Percentiles rank a stretch among this genome's conserved stretches.
phyloP scores from a whole-genome alignment of 163 green algal genomes.

The Scenedesmus sp. region DNA sequence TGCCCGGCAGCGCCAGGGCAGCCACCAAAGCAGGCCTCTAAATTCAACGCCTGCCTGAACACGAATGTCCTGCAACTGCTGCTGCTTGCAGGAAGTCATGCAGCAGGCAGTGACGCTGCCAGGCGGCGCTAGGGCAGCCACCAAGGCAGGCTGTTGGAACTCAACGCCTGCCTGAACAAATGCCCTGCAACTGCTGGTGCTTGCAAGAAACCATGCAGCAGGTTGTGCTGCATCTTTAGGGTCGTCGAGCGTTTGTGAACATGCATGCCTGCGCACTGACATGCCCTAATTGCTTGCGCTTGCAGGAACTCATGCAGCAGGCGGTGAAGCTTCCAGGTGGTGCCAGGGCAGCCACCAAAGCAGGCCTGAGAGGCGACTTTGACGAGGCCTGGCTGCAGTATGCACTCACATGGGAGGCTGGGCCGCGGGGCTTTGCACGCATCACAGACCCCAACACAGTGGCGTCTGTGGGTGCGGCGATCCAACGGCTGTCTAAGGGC shows the following conservation, averaged over 20 bases:
- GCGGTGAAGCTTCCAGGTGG: conserved; percentile 45
- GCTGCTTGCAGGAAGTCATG: background rate
- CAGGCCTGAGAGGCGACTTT: conserved; percentile 58
- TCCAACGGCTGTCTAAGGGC: conserved; percentile 59
- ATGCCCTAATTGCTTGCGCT: no score
- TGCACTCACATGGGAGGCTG: conserved; percentile 57
- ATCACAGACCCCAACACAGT: conserved; percentile 60
- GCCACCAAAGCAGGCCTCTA: conserved; percentile 57
- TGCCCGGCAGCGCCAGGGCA: conserved; percentile 53
- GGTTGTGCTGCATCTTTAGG: no score
- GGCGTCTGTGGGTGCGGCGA: conserved; percentile 54
- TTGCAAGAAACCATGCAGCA: background rate
- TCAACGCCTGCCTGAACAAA: no score
- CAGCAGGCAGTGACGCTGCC: conserved; percentile 43
- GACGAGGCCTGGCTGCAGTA: conserved; percentile 57
- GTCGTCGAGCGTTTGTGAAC: no score
- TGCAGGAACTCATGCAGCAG: background rate
- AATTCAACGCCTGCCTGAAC: no score
- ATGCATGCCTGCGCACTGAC: no score
- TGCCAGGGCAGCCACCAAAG: conserved; percentile 65
- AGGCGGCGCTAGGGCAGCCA: conserved; percentile 51
- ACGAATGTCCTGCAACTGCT: no score
- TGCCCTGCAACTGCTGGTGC: background rate
- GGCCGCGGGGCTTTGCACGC: conserved; percentile 53
- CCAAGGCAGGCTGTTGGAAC: conserved; percentile 61